Evolutionary conservation across 345 rosid species (phyloP), one percentile per base, ranked within the genome.

Genomic region (Euclidium syriacum): DNA sequence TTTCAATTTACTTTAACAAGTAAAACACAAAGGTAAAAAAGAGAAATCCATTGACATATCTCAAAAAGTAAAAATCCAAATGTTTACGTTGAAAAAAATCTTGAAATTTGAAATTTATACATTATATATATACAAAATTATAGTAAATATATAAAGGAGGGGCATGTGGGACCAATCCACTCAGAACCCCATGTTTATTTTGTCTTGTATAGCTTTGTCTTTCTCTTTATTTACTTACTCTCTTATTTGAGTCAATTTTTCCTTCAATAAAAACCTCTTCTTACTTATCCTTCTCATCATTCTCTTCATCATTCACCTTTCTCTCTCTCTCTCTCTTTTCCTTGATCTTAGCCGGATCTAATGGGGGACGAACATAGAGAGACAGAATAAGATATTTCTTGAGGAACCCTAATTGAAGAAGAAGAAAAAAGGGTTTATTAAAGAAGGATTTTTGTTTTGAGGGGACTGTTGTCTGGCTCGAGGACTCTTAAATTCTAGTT

Each of bases 391-490:
- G 46, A 55, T 5, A 10, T 17, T 16, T 18, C 12, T 18, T 1
- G 10, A 35, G 4, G 52, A 72, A 58, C 58, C 63, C 72, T 65
- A 51, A 42, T 12, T 7, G 14, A 26, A 23, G 18, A 40, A 65
- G 24, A 27, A 62, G 10, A 46, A 10, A 12, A 53, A 23, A 18
- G 16, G 56, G 49, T n/a, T 47, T 14, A n/a, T 18, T 17, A 33
- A 10, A 23, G 54, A 64, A 74, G 79, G 79, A 64, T 65, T 66
- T 62, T 22, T 67, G 16, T 77, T 78, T 88, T 85, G 90, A 75
- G 95, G 91, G 95, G 95, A 88, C 83, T 83, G 95, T 88, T 88
- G 95, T 88, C 91, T 83, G 95, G 91, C 87, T 81, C 95, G 95
- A 88, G 83, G 91, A 83, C 85, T 53, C 70, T 62, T 50, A 15